Conservation (phyloP, 306 rosid genomes). For the Vigna mungo region DNA sequence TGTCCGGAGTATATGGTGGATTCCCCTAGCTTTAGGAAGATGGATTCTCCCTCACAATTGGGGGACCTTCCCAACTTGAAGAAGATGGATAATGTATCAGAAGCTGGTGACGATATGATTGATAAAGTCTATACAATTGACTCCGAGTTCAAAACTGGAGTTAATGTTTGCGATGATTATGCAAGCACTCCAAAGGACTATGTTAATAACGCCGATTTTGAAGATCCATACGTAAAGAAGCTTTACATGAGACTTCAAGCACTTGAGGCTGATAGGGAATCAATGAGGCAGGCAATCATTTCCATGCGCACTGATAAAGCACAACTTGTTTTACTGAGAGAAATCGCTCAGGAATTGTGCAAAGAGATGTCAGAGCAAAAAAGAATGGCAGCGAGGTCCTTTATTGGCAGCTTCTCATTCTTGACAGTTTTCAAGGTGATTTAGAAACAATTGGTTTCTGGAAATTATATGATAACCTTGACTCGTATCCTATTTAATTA, state of each 20-base stretch:
- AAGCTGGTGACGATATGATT: slow-evolving; percentile 73
- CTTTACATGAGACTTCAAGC: slow-evolving; percentile 94
- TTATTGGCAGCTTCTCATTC: slow-evolving; percentile 55
- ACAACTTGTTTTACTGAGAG: slow-evolving; percentile 84
- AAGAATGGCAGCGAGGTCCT: slow-evolving; percentile 53
- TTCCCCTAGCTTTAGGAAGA: slow-evolving; percentile 76
- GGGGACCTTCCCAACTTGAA: slow-evolving; percentile 65
- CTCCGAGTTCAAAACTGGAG: slow-evolving; percentile 68
- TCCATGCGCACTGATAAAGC: slow-evolving; percentile 95
- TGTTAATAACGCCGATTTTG: slow-evolving; percentile 52
- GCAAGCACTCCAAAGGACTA: slow-evolving; percentile 62
- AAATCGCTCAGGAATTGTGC: slow-evolving; percentile 92
- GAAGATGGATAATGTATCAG: slow-evolving; percentile 74
- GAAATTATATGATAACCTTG: not conserved
- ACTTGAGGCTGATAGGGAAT: slow-evolving; percentile 98
- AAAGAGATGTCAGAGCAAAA: slow-evolving; percentile 75
- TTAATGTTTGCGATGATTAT: slow-evolving; percentile 55
- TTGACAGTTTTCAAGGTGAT: slow-evolving; percentile 73
- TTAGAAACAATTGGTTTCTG: not conserved
- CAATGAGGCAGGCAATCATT: slow-evolving; percentile 94
- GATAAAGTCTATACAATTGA: slow-evolving; percentile 92
- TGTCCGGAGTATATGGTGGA: slow-evolving; percentile 56
- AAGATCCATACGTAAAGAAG: slow-evolving; percentile 80
- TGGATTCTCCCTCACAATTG: slow-evolving; percentile 53
- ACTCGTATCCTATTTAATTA: slow-evolving; percentile 10